A percentile compares a stretch with the other conserved stretches of the same genome.
Conservation (phyloP, 176 grass and related monocot genomes). For the Raddia guianensis region DNA sequence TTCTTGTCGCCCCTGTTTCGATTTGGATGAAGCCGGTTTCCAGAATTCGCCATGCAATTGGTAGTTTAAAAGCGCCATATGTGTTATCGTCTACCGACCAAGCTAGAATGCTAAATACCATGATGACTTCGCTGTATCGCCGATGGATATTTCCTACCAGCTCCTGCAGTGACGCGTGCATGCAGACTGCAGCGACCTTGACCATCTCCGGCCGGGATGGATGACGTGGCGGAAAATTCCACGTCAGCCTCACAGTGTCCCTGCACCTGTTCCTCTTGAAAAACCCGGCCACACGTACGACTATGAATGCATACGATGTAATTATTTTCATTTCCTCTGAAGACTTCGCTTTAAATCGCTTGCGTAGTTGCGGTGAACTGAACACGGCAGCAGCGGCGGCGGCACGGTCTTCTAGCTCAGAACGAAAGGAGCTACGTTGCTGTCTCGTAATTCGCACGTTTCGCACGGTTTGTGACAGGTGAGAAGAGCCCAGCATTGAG, state of each 20-base stretch:
- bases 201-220: not conserved
- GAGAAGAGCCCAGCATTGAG: not conserved
- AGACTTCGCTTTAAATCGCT: not conserved
- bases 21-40: not conserved
- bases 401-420: not conserved
- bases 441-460: conserved; percentile 17
- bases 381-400: not conserved
- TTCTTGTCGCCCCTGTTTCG: not conserved
- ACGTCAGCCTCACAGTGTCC: not conserved
- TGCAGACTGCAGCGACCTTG: not conserved
- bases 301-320: not conserved
- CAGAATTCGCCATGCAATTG: not conserved
- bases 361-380: not conserved
- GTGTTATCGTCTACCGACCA: conserved; percentile 37
- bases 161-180: conserved; percentile 6
- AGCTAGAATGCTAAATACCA: not conserved
- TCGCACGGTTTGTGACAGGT: not conserved
- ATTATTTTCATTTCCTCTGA: no score
- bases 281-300: conserved; percentile 3
- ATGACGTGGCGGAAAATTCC: not conserved
- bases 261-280: conserved; percentile 10
- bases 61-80: not conserved
- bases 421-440: not conserved
- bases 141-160: conserved; percentile 12
- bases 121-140: conserved; percentile 11